Conservation (phyloP, 164 flowering plant genomes). For the Cinnamomum chago region DNA sequence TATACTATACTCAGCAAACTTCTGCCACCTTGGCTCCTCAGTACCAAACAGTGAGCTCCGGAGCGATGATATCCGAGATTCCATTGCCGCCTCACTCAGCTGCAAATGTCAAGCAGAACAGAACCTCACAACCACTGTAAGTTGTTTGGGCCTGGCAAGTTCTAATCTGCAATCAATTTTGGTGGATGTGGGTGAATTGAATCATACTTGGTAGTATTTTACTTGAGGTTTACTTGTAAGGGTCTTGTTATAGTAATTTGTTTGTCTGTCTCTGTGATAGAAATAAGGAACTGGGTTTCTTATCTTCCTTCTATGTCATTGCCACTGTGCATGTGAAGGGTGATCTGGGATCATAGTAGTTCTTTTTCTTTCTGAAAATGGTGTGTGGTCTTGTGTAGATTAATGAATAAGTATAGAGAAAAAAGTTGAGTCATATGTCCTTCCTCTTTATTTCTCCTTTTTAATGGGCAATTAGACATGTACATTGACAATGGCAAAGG, state of each 20-base stretch:
- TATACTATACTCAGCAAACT: constrained; percentile 62
- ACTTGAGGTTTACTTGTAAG: constrained; percentile 6
- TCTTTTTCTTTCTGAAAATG: constrained; percentile 2
- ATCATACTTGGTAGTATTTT: constrained; percentile 26
- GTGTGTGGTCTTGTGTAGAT: constrained; percentile 4
- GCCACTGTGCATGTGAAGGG: constrained; percentile 10
- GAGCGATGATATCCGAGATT: constrained; percentile 39
- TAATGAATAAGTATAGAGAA: constrained; percentile 10
- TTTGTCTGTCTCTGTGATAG: constrained; percentile 39
- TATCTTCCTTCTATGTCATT: constrained; percentile 17
- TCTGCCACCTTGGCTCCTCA: constrained; percentile 52
- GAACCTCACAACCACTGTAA: constrained; percentile 48
- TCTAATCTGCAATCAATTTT: constrained; percentile 42
- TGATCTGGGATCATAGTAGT: constrained; percentile 4
- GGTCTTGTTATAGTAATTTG: constrained; percentile 30
- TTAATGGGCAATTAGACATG: neutral
- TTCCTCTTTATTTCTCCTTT: neutral
- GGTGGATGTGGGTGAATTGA: constrained; percentile 21
- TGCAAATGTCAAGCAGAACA: constrained; percentile 48
- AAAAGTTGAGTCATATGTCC: neutral
- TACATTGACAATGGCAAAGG: neutral
- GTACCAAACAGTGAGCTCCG: constrained; percentile 64
- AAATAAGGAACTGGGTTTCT: constrained; percentile 42
- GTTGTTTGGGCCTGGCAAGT: constrained; percentile 7
- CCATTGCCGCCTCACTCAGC: constrained; percentile 31